phyloP scores from a whole-genome alignment of 2,329 filamentous ascomycete species.

The Leptoxyphium fumago region DNA sequence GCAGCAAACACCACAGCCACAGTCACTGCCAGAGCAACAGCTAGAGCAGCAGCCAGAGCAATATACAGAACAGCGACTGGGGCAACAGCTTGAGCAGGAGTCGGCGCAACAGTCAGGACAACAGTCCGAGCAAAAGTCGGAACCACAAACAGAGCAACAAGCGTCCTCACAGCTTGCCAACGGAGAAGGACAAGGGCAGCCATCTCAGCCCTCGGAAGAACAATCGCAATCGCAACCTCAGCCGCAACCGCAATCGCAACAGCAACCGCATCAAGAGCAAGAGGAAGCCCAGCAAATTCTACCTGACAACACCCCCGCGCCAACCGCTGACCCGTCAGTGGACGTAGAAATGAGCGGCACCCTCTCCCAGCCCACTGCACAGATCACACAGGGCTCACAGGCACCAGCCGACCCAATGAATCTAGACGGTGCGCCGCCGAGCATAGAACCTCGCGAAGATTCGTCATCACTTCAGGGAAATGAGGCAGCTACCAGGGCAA shows the following conservation, averaged over 20 bases:
- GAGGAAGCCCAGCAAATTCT: neutral
- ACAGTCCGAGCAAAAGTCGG: no score
- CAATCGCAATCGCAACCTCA: neutral
- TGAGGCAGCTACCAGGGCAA: constrained; percentile 66
- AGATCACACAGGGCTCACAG: constrained; percentile 1
- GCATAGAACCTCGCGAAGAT: constrained; percentile 28
- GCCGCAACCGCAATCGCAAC: constrained; percentile 1
- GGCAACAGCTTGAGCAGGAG: no score
- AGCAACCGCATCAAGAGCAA: neutral
- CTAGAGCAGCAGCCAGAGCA: neutral
- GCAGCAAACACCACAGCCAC: constrained; percentile 1
- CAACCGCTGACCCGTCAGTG: constrained; percentile 26
- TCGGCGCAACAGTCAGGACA: no score
- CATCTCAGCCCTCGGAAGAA: neutral
- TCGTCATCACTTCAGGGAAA: constrained; percentile 42
- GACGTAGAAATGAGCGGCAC: constrained; percentile 25
- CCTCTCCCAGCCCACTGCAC: no score
- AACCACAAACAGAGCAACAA: no score
- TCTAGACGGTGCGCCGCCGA: constrained; percentile 26
- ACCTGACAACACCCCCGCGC: constrained; percentile 2
- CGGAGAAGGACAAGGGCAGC: constrained; percentile 1
- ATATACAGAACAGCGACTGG: no score
- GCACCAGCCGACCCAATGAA: constrained; percentile 9
- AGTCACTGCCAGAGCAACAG: neutral
- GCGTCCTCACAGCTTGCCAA: neutral